phyloP scores from a whole-genome alignment of 768 basidiomycete species.

The Amanita rubescens region DNA sequence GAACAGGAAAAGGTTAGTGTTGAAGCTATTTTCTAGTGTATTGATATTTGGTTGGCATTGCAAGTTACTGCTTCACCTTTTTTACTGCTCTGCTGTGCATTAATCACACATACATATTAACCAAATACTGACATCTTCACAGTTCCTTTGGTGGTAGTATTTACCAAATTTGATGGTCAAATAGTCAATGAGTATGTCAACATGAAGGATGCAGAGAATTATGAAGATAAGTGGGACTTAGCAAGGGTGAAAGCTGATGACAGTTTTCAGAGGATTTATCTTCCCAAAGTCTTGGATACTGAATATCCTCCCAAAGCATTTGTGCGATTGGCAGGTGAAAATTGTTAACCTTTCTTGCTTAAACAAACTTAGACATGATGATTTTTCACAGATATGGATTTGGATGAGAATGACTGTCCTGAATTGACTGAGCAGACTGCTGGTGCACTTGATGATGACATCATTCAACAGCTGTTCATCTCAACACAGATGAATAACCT shows the following conservation, averaged over 20 bases:
- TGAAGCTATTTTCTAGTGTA: too few relatives aligned
- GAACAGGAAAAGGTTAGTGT: conserved; percentile 18
- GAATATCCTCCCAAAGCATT: not conserved
- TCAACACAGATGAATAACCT: conserved; percentile 20
- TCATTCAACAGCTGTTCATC: conserved; percentile 15
- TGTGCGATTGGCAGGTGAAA: not conserved
- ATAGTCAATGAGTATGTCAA: conserved; percentile 13
- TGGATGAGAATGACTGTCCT: conserved; percentile 5
- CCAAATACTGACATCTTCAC: not conserved
- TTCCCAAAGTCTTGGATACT: not conserved
- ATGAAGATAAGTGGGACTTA: conserved; percentile 6
- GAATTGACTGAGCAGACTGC: conserved; percentile 15
- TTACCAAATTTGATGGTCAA: conserved; percentile 31
- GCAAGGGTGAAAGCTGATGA: conserved; percentile 11
- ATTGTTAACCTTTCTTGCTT: not conserved
- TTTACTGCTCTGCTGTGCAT: too few relatives aligned
- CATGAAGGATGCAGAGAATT: not conserved
- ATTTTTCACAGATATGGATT: conserved; percentile 13
- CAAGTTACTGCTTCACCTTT: too few relatives aligned
- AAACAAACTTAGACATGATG: too few relatives aligned
- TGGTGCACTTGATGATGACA: conserved; percentile 10
- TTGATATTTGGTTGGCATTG: too few relatives aligned
- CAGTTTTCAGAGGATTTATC: conserved; percentile 11
- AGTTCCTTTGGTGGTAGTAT: conserved; percentile 33
- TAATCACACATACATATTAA: too few relatives aligned